phyloP scores from a whole-genome alignment of 2,329 filamentous ascomycete genomes.

The Stagonosporopsis chrysanthemi region DNA sequence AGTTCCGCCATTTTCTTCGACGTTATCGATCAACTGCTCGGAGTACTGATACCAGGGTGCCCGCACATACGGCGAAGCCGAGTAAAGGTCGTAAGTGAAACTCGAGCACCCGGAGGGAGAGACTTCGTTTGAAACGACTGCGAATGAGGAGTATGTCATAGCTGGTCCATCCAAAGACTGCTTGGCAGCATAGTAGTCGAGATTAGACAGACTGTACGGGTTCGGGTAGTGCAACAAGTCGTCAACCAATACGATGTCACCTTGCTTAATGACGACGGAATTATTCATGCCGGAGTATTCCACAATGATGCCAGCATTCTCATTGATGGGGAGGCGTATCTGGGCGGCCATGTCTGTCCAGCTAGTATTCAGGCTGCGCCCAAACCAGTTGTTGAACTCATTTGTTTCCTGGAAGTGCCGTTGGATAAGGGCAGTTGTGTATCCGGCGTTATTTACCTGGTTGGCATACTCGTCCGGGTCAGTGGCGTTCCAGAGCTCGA shows the following conservation, averaged over 20 bases:
- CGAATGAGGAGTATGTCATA: constrained; percentile 77
- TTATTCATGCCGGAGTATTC: constrained; percentile 74
- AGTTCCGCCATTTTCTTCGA: constrained; percentile 67
- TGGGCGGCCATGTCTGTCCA: constrained; percentile 65
- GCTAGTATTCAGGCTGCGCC: constrained; percentile 62
- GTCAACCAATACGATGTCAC: constrained; percentile 72
- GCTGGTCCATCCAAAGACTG: constrained; percentile 73
- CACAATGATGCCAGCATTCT: constrained; percentile 65
- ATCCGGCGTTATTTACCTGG: constrained; percentile 71
- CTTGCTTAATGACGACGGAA: constrained; percentile 72
- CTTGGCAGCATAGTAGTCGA: constrained; percentile 74
- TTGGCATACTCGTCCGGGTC: constrained; percentile 78
- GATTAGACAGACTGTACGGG: constrained; percentile 63
- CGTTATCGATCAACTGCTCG: constrained; percentile 71
- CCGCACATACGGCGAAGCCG: constrained; percentile 68
- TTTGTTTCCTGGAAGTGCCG: constrained; percentile 66
- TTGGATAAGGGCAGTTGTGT: constrained; percentile 69
- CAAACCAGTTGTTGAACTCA: constrained; percentile 63
- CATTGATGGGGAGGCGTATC: constrained; percentile 63
- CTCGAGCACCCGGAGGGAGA: constrained; percentile 72
- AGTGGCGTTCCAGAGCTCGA: constrained; percentile 63
- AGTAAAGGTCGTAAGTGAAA: constrained; percentile 72
- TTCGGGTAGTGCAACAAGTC: constrained; percentile 69
- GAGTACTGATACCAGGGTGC: constrained; percentile 75
- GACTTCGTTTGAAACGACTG: constrained; percentile 70